Evolutionary conservation across 441 rosid species (phyloP).

Genomic region (Codiaeum variegatum): DNA sequence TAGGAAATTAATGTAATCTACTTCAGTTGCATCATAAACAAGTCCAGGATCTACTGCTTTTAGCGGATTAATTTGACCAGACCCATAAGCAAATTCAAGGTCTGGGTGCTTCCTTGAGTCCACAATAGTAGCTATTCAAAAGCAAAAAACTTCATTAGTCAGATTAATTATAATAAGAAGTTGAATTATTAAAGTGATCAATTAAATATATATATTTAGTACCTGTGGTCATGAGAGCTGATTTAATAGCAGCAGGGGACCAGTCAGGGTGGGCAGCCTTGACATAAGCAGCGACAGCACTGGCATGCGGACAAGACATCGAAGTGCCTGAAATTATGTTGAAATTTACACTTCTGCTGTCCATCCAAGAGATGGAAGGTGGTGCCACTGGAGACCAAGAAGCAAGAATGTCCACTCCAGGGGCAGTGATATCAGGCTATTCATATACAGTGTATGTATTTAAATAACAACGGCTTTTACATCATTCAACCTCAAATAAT

Average conservation of each 20-base stretch:
- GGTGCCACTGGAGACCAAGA: slow-evolving; percentile 52
- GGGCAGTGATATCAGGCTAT: slow-evolving; percentile 87
- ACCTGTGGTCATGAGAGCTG: slow-evolving; percentile 81
- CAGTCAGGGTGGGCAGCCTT: slow-evolving; percentile 62
- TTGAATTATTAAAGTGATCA: too few relatives aligned
- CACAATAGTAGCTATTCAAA: slow-evolving; percentile 44
- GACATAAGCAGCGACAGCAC: slow-evolving; percentile 57
- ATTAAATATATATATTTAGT: not conserved
- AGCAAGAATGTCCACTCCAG: slow-evolving; percentile 77
- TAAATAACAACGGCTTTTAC: too few relatives aligned
- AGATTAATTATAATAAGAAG: too few relatives aligned
- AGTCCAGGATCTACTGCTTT: slow-evolving; percentile 61
- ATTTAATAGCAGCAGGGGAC: slow-evolving; percentile 64
- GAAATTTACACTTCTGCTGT: slow-evolving; percentile 34
- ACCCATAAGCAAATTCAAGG: slow-evolving; percentile 60
- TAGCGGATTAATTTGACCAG: slow-evolving; percentile 59
- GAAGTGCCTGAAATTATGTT: slow-evolving; percentile 76
- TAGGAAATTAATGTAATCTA: slow-evolving; percentile 64
- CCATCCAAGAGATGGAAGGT: slow-evolving; percentile 32
- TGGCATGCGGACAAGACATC: slow-evolving; percentile 82
- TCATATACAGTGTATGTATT: not conserved
- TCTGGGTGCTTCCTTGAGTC: slow-evolving; percentile 53
- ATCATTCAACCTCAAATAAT: not conserved
- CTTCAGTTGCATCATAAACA: slow-evolving; percentile 53
- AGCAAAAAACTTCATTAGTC: not conserved